Evolutionary conservation across 345 rosid species (phyloP).

Genomic region (Heritiera littoralis): DNA sequence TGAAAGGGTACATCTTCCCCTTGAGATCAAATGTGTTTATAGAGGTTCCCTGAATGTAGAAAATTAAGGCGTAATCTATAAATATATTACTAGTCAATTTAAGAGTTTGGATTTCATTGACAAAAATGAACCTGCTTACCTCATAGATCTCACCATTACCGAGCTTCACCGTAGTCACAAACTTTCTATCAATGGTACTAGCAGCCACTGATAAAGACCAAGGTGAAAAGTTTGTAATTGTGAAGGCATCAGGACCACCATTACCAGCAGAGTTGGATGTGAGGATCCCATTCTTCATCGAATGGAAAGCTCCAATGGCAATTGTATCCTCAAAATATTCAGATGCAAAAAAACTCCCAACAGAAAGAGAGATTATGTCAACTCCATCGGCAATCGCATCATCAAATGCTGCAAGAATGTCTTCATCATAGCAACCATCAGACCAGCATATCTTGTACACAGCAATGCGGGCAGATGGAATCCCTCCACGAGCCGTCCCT

Average conservation of each 20-base stretch:
- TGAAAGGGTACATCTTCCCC: conserved; percentile 25
- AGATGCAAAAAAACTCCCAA: neutral
- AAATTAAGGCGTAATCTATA: neutral
- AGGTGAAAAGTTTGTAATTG: conserved; percentile 33
- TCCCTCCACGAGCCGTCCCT: conserved; percentile 36
- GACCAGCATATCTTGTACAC: conserved; percentile 39
- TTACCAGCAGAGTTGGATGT: conserved; percentile 43
- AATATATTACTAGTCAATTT: neutral
- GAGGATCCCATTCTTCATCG: conserved; percentile 36
- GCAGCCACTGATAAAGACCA: conserved; percentile 53
- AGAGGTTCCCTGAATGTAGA: conserved; percentile 2
- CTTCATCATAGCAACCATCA: conserved; percentile 26
- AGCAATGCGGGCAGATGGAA: conserved; percentile 37
- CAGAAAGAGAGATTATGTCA: conserved; percentile 34
- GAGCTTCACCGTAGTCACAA: conserved; percentile 29
- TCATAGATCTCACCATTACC: conserved; percentile 33
- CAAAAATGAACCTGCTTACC: conserved; percentile 23
- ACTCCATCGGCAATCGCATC: conserved; percentile 44
- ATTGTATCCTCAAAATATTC: conserved; percentile 24
- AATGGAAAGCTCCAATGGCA: conserved; percentile 42
- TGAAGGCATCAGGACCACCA: neutral
- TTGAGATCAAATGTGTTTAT: conserved; percentile 19
- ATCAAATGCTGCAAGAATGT: conserved; percentile 40
- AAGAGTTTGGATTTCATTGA: neutral
- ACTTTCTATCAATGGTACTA: conserved; percentile 40